phyloP scores from a whole-genome alignment of 306 rosid genomes.

The Vigna trinervia region DNA sequence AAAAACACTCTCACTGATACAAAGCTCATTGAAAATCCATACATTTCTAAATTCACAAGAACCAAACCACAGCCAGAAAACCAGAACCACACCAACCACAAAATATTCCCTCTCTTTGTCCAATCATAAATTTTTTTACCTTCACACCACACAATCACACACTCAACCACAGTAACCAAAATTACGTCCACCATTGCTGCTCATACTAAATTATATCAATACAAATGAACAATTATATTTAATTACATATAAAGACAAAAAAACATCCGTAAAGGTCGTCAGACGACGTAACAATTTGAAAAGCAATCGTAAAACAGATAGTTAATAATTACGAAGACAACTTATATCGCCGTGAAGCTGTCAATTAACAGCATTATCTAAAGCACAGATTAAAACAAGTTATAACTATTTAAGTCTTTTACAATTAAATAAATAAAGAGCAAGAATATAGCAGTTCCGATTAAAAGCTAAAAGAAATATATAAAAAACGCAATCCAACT shows the following conservation, averaged over 20 bases:
- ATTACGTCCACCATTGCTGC: neutral
- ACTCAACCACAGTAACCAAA: neutral
- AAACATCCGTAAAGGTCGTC: neutral
- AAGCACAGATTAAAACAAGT: constrained; percentile 1
- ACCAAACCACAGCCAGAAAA: constrained; percentile 10
- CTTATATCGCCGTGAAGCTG: neutral
- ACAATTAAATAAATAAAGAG: neutral
- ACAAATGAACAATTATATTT: neutral
- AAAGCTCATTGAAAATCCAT: constrained; percentile 20
- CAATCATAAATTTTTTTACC: neutral
- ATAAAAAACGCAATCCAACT: neutral
- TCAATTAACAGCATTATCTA: constrained; percentile 34
- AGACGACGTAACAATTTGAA: neutral
- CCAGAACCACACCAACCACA: neutral
- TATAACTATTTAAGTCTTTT: neutral
- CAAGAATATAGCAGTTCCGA: neutral
- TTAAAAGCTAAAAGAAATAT: neutral
- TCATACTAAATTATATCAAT: neutral
- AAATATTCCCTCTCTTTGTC: neutral
- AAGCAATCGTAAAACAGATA: neutral
- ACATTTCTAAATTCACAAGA: neutral
- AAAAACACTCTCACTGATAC: neutral
- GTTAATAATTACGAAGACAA: neutral
- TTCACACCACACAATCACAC: neutral
- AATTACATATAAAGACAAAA: neutral